Percentiles rank a stretch among this genome's conserved stretches.
Conservation (phyloP, 75 land plant genomes). For the Sequoia sempervirens region DNA sequence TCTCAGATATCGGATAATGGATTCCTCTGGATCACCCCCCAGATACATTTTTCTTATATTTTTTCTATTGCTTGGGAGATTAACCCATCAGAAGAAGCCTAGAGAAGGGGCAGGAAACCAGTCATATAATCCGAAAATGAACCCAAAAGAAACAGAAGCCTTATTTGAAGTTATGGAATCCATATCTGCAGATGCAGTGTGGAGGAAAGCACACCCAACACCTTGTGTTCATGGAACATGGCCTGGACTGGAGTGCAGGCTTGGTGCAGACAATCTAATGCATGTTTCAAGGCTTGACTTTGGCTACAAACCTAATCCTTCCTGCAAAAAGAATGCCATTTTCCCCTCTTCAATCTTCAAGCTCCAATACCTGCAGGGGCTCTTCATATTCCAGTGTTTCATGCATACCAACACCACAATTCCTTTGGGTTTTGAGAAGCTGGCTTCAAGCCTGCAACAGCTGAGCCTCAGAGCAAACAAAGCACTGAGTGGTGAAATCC, state of each 20-base stretch:
- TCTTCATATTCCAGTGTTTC: slow-evolving; percentile 68
- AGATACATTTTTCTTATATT: not conserved
- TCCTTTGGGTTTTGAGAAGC: slow-evolving; percentile 2
- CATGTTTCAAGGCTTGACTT: slow-evolving; percentile 74
- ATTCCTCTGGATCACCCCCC: not conserved
- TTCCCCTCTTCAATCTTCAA: slow-evolving; percentile 37
- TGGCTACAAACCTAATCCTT: slow-evolving; percentile 52
- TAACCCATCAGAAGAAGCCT: not conserved
- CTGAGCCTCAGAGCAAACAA: slow-evolving; percentile 63
- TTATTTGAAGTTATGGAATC: slow-evolving; percentile 60
- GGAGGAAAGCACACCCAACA: slow-evolving; percentile 48
- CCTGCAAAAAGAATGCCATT: slow-evolving; percentile 49
- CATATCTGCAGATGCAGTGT: slow-evolving; percentile 46
- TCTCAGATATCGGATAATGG: not conserved
- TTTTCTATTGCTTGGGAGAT: not conserved
- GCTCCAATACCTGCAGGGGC: slow-evolving; percentile 51
- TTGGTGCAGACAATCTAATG: slow-evolving; percentile 21
- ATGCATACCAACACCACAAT: slow-evolving; percentile 38
- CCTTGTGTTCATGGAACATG: slow-evolving; percentile 57
- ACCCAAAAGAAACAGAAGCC: slow-evolving; percentile 37
- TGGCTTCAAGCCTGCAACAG: slow-evolving; percentile 35
- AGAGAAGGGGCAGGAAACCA: not conserved
- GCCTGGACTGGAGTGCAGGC: slow-evolving; percentile 73
- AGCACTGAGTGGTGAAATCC: slow-evolving; percentile 55
- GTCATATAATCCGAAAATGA: slow-evolving; percentile 11